Evolutionary conservation across 2,329 filamentous ascomycete genomes (phyloP), one percentile per base, ranked within the genome.

Genomic region (Sporothrix sp.): DNA sequence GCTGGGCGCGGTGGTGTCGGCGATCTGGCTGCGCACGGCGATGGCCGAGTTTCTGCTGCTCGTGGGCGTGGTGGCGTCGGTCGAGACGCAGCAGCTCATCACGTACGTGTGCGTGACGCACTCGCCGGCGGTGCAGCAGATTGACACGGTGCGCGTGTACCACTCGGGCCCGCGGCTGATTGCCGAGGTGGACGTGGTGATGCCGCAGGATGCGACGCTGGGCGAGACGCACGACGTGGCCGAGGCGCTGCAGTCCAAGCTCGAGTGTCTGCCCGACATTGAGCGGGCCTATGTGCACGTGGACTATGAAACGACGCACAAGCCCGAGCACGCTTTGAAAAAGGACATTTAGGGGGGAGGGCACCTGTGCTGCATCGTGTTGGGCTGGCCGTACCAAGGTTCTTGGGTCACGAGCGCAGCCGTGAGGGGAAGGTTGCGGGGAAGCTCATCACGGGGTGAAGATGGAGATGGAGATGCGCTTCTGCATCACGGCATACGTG

Each of bases 51-150:
- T 97, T 66, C 75, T 95, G 64, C 75, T 96, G 30, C 76, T 98
- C 7, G 89, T 98, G 43, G 93, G 93, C 43, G 86, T 95, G 2
- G 85, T 85, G 1, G 90, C 91, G 1, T 83, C 87, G 49, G 86
- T 88, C 8, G 80, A 88, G 60, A 90, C 82, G 64, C 82, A 95
- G 66, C 90, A 95, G 67, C 82, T 95, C 58, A 94, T 97, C 63
- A 97, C 93, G 0, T 98, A 98, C 68, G 86, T 94, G 58, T 89
- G 87, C 73, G 82, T 97, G 71, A 97, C 91, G 8, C 93, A 97
- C 70, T 90, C 86, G 30, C 79, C 85, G 1, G 68, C 75, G 30
- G 87, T 98, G 63, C 75, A 74, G 50, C 86, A 87, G 60, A 94
- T 98, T 64, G 93, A 98, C 66, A 98, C 93, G 1, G 93, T 97